Percentiles rank a stretch among this genome's conserved stretches.
Conservation (phyloP, 257 asterid genomes). For the Przewalskia tangutica region DNA sequence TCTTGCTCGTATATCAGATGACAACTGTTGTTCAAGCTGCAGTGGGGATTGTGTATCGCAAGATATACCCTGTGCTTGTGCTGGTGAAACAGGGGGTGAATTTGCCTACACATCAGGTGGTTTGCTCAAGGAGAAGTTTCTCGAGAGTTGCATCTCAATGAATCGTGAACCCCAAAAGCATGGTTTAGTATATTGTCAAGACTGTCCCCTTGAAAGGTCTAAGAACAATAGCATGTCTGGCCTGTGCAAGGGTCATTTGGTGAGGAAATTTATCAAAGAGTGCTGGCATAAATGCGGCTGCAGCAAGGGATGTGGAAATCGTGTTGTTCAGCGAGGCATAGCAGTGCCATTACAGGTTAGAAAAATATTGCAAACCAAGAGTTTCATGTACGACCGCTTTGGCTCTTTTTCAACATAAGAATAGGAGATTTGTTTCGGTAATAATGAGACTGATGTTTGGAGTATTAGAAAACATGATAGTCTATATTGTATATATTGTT, state of each 20-base stretch:
- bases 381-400: neutral
- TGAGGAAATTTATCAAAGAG: slow-evolving; percentile 63
- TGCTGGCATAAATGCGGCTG: slow-evolving; percentile 92
- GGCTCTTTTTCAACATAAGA: neutral
- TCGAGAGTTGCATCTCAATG: slow-evolving; percentile 36
- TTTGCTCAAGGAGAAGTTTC: slow-evolving; percentile 36
- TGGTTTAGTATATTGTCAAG: slow-evolving; percentile 34
- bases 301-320: slow-evolving; percentile 58
- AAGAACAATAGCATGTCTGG: slow-evolving; percentile 24
- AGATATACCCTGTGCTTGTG: slow-evolving; percentile 65
- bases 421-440: neutral
- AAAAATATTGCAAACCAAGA: neutral
- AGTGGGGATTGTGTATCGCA: slow-evolving; percentile 51
- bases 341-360: slow-evolving; percentile 62
- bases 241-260: slow-evolving; percentile 53
- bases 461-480: neutral
- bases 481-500: neutral
- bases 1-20: slow-evolving; percentile 62
- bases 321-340: slow-evolving; percentile 76
- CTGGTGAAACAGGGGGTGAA: slow-evolving; percentile 72
- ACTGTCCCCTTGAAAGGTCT: slow-evolving; percentile 77
- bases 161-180: slow-evolving; percentile 26
- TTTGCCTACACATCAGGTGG: slow-evolving; percentile 64
- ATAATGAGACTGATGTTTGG: neutral
- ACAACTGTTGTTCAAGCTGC: slow-evolving; percentile 57